These are phyloP conservation scores for Crucihimalaya himalaica DNA, from an alignment of 345 rosid species.

Conservation along the genomic window DNA sequence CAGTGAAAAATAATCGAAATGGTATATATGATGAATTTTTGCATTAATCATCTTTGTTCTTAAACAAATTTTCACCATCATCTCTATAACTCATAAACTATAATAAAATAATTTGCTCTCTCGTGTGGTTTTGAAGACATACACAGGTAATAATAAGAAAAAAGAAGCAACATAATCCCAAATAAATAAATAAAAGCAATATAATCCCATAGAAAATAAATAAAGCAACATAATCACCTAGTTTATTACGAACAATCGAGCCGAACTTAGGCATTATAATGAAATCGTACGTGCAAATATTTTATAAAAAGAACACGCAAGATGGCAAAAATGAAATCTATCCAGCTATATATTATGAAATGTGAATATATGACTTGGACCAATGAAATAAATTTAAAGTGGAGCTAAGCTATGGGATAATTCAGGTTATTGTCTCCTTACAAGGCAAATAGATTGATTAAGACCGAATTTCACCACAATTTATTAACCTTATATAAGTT, in stretches of 20 bases:
- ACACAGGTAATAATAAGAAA: not conserved
- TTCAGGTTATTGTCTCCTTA: conserved; percentile 35
- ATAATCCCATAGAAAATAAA: not conserved
- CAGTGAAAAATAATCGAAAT: not conserved
- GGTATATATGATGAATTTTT: too few species aligned
- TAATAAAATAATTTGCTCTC: not conserved
- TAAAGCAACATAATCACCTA: conserved; percentile 12
- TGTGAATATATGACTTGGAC: conserved; percentile 26
- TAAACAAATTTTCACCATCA: not conserved
- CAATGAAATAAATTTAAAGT: conserved; percentile 26
- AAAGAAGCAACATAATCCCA: not conserved
- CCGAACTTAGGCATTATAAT: conserved; percentile 24
- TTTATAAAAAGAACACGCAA: conserved; percentile 1
- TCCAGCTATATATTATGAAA: conserved; percentile 6
- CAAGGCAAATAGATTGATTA: conserved; percentile 13
- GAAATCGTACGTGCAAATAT: conserved; percentile 15
- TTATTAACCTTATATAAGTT: conserved; percentile 1
- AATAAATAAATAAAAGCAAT: not conserved
- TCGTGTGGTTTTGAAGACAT: not conserved
- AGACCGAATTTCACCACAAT: conserved; percentile 30
- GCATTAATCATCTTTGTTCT: not conserved
- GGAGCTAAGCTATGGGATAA: conserved; percentile 22
- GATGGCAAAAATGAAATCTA: conserved; percentile 14
- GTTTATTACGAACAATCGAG: conserved; percentile 12
- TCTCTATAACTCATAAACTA: not conserved